Evolutionary conservation across 371 early-diverging fungal species (phyloP).

Genomic region (Entomophthora muscae): DNA sequence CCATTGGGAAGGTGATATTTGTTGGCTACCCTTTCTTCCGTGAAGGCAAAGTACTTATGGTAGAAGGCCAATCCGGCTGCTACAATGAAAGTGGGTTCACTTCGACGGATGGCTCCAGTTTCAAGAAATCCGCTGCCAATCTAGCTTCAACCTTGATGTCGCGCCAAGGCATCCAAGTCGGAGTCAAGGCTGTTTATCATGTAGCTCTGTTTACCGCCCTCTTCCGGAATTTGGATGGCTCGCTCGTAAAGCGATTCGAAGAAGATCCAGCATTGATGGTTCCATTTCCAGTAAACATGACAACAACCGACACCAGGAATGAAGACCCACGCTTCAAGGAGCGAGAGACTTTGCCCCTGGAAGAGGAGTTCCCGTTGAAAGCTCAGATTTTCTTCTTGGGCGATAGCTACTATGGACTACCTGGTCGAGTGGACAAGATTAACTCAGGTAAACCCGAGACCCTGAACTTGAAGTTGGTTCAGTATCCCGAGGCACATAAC

Average conservation of each 20-base stretch:
- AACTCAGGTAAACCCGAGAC: neutral
- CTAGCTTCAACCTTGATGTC: neutral
- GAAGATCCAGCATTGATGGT: slow-evolving; percentile 32
- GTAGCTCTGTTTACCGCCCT: slow-evolving; percentile 20
- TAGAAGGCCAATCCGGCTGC: neutral
- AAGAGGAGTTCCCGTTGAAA: slow-evolving; percentile 44
- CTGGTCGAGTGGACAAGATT: slow-evolving; percentile 36
- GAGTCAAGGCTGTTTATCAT: neutral
- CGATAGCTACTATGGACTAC: slow-evolving; percentile 43
- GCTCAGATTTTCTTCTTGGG: slow-evolving; percentile 53
- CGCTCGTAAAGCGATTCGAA: slow-evolving; percentile 66
- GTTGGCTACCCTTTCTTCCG: slow-evolving; percentile 20
- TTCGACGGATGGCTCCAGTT: neutral
- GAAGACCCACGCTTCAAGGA: slow-evolving; percentile 53
- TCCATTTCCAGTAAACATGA: slow-evolving; percentile 45
- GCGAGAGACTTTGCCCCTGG: slow-evolving; percentile 26
- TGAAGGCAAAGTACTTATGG: neutral
- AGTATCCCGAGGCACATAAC: slow-evolving; percentile 15
- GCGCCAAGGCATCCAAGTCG: neutral
- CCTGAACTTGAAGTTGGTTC: slow-evolving; percentile 1
- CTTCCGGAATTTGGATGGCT: slow-evolving; percentile 53
- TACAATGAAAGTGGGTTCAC: neutral
- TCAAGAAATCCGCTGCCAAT: neutral
- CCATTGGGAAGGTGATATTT: slow-evolving; percentile 37
- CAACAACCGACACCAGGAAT: slow-evolving; percentile 32